Conservation (phyloP, 2,329 filamentous ascomycete genomes). For the Aurifilum marmelostoma region DNA sequence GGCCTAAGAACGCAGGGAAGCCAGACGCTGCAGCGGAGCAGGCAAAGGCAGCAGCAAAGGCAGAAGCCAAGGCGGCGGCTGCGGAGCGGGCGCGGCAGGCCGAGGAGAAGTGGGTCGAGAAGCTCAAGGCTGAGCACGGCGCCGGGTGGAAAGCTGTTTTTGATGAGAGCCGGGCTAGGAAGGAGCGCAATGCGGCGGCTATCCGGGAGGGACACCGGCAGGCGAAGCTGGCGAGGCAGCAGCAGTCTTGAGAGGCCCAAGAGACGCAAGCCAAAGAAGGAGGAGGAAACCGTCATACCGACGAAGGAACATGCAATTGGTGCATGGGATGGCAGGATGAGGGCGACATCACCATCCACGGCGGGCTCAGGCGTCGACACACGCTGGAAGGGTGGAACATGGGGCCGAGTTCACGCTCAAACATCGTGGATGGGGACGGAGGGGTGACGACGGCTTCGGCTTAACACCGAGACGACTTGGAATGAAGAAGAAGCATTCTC, state of each 20-base stretch:
- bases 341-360: neutral
- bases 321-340: neutral
- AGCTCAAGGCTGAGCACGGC: conserved; percentile 7
- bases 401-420: neutral
- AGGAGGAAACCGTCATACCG: neutral
- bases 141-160: neutral
- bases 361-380: neutral
- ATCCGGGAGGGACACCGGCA: neutral
- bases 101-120: conserved; percentile 2
- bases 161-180: neutral
- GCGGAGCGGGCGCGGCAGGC: neutral
- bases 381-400: neutral
- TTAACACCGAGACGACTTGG: neutral
- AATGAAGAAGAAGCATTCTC: neutral
- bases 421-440: neutral
- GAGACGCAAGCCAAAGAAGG: neutral
- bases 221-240: conserved; percentile 8
- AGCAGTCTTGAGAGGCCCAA: too few species aligned
- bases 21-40: neutral
- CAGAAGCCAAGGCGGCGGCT: neutral
- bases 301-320: neutral
- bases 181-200: neutral
- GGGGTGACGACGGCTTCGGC: neutral
- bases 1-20: neutral
- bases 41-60: neutral